Percentiles rank a stretch among this genome's conserved stretches.
These are phyloP conservation scores for Aspergillus clavatus DNA, from an alignment of 2,329 filamentous ascomycete species.

Conservation along the genomic window DNA sequence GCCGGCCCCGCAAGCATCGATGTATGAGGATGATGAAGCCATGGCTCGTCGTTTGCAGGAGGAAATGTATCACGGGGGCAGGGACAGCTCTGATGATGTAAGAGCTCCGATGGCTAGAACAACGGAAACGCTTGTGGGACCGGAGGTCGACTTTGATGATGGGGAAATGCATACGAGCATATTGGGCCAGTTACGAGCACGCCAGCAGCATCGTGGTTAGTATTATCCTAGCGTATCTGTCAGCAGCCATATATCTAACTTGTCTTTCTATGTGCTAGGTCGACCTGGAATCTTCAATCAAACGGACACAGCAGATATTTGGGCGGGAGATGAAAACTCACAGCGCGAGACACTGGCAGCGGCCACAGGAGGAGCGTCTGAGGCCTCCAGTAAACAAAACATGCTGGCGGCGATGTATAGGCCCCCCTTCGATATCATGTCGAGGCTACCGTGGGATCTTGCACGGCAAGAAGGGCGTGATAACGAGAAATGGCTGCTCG, in stretches of 20 bases:
- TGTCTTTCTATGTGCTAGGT: slow-evolving; percentile 21
- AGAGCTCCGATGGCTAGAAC: slow-evolving; percentile 87
- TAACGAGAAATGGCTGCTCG: slow-evolving; percentile 86
- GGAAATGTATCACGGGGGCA: slow-evolving; percentile 67
- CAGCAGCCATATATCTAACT: slow-evolving; percentile 3
- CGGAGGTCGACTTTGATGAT: slow-evolving; percentile 52
- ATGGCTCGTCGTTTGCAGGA: slow-evolving; percentile 90
- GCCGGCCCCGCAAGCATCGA: slow-evolving; percentile 45
- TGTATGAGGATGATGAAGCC: slow-evolving; percentile 81
- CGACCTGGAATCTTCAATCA: slow-evolving; percentile 68
- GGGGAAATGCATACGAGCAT: slow-evolving; percentile 58
- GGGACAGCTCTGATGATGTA: slow-evolving; percentile 57
- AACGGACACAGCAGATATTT: slow-evolving; percentile 53
- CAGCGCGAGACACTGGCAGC: slow-evolving; percentile 53
- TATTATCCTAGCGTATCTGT: slow-evolving; percentile 3
- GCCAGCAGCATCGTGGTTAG: slow-evolving; percentile 35
- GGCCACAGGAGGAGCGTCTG: slow-evolving; percentile 62
- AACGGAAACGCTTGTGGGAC: slow-evolving; percentile 84
- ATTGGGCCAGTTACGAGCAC: slow-evolving; percentile 58
- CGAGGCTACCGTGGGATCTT: slow-evolving; percentile 71
- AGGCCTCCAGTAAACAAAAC: slow-evolving; percentile 64
- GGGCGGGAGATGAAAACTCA: slow-evolving; percentile 48
- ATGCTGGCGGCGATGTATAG: slow-evolving; percentile 87
- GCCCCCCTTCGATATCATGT: slow-evolving; percentile 87
- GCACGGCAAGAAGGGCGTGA: slow-evolving; percentile 83